Conservation (phyloP, 1,139 yeast species). For the Chernovozyma aurita region DNA sequence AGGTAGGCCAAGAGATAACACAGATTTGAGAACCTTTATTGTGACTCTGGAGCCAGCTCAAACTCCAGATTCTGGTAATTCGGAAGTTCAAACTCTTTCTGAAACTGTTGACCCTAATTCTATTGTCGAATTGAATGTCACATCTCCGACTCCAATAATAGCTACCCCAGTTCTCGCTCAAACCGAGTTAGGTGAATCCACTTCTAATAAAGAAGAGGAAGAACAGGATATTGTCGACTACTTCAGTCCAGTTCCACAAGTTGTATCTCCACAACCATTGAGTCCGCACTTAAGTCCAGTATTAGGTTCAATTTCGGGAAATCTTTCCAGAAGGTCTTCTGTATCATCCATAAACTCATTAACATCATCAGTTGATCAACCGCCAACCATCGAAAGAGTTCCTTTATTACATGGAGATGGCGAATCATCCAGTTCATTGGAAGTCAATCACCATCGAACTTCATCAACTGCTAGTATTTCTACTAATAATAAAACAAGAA, state of each 20-base stretch:
- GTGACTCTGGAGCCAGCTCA: background rate
- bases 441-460: background rate
- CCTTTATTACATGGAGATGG: conserved; percentile 26
- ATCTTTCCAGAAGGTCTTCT: conserved; percentile 19
- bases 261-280: background rate
- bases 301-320: background rate
- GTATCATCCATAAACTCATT: conserved; percentile 18
- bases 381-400: conserved; percentile 30
- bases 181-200: background rate
- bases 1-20: background rate
- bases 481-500: background rate
- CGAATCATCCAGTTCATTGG: background rate
- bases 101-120: background rate
- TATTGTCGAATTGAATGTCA: background rate
- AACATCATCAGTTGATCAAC: background rate
- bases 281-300: conserved; percentile 1
- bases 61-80: background rate
- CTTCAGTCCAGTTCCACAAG: background rate
- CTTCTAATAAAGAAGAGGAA: conserved; percentile 1
- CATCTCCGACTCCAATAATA: background rate
- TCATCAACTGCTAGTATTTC: background rate
- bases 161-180: background rate
- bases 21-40: background rate
- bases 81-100: background rate
- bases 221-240: conserved; percentile 17